phyloP scores from a whole-genome alignment of 441 rosid genomes.

The Corymbia calophylla region DNA sequence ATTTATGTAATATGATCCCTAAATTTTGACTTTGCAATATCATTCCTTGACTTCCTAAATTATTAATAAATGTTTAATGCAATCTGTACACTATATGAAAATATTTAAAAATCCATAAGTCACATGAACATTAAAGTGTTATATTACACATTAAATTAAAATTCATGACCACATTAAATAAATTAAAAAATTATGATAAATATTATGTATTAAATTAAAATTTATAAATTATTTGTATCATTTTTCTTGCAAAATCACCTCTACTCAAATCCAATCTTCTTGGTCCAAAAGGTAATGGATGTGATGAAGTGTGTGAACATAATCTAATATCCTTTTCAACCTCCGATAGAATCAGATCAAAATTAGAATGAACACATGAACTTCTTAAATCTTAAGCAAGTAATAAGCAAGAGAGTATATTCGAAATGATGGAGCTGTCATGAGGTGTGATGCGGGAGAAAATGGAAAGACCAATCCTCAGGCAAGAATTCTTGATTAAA shows the following conservation, averaged over 20 bases:
- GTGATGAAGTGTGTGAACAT: background rate
- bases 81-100: rapidly evolving
- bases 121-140: rapidly evolving
- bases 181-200: background rate
- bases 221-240: background rate
- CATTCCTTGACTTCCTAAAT: rapidly evolving
- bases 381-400: background rate
- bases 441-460: background rate
- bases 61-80: rapidly evolving
- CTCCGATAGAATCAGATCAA: background rate
- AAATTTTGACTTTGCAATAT: rapidly evolving
- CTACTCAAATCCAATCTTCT: background rate
- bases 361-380: background rate
- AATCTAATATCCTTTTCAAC: background rate
- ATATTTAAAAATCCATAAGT: rapidly evolving
- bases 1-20: rapidly evolving
- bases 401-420: background rate
- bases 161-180: rapidly evolving
- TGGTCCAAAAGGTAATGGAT: background rate
- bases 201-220: background rate
- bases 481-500: background rate
- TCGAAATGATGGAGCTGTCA: background rate
- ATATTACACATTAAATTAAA: rapidly evolving
- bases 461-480: background rate
- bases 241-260: background rate